phyloP scores from a whole-genome alignment of 2,329 filamentous ascomycete genomes.

The Phialophora tarda region DNA sequence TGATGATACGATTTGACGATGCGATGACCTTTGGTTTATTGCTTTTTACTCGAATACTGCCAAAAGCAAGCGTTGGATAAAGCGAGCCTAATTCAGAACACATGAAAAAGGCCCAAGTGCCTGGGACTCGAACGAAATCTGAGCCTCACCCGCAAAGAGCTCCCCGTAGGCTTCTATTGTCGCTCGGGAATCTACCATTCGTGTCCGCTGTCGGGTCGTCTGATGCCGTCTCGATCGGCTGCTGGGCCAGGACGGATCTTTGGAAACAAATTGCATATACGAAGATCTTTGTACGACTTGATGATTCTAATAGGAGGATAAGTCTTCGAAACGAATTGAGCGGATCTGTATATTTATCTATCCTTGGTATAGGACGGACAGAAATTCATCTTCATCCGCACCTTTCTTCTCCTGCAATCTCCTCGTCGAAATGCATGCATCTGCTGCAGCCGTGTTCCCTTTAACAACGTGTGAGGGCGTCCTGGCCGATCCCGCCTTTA shows the following conservation, averaged over 20 bases:
- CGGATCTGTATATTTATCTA: neutral
- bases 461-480: neutral
- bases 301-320: neutral
- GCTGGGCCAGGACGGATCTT: neutral
- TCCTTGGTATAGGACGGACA: neutral
- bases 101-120: neutral
- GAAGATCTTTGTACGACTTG: neutral
- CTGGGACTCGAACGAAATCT: neutral
- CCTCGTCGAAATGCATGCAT: neutral
- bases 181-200: neutral
- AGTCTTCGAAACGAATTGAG: neutral
- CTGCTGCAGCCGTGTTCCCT: neutral
- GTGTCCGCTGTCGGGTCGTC: neutral
- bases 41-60: neutral
- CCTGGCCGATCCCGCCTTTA: neutral
- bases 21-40: neutral
- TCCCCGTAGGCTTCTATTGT: neutral
- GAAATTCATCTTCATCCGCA: conserved; percentile 1
- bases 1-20: neutral
- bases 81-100: neutral
- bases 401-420: neutral
- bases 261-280: conserved; percentile 1
- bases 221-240: neutral
- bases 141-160: neutral
- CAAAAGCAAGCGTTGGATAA: neutral